phyloP scores from a whole-genome alignment of 2,329 filamentous ascomycete species.

The Nectriaceae sp. region DNA sequence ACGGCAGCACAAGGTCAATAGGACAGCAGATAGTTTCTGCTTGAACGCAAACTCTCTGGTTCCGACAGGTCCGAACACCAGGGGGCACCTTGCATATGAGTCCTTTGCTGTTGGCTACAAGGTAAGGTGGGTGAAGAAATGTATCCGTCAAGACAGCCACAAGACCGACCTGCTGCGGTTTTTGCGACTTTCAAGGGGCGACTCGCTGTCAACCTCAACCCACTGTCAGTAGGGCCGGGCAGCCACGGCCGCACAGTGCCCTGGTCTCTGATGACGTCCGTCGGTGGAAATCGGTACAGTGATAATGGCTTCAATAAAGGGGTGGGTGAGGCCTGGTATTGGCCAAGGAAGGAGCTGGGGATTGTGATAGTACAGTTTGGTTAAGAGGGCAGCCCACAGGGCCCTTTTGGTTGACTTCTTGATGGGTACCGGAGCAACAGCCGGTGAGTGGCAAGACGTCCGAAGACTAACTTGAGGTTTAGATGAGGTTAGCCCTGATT shows the following conservation, averaged over 20 bases:
- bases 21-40: conserved; percentile 7
- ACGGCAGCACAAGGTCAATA: conserved; percentile 5
- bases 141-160: not conserved
- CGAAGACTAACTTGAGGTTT: too few species aligned
- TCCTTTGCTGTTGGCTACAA: too few species aligned
- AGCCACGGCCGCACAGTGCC: too few species aligned
- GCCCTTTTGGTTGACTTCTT: conserved; percentile 12
- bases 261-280: too few species aligned
- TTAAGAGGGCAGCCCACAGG: conserved; percentile 3
- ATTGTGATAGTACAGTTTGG: not conserved
- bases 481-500: too few species aligned
- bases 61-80: conserved; percentile 7
- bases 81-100: too few species aligned
- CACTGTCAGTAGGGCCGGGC: not conserved
- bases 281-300: too few species aligned
- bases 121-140: not conserved
- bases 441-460: conserved; percentile 16
- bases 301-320: too few species aligned
- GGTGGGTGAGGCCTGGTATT: not conserved
- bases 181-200: too few species aligned
- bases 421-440: conserved; percentile 7
- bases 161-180: not conserved
- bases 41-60: conserved; percentile 9
- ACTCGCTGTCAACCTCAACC: not conserved
- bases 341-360: not conserved